phyloP scores from a whole-genome alignment of 768 basidiomycete species.

The Artomyces pyxidatus region DNA sequence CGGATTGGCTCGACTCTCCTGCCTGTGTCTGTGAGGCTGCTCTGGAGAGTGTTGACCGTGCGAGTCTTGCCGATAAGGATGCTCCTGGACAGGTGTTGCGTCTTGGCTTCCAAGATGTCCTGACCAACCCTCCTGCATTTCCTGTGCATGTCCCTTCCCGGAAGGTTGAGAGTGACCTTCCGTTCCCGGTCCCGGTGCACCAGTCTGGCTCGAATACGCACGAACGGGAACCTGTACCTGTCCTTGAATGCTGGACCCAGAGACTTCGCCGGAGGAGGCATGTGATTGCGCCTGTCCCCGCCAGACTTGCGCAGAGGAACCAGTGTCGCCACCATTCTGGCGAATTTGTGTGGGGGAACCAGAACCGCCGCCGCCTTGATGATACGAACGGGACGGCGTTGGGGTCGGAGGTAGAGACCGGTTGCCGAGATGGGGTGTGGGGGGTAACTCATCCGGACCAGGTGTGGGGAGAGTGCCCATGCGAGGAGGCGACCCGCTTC shows the following conservation, averaged over 20 bases:
- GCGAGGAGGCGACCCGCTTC: conserved; percentile 22
- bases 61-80: conserved; percentile 1
- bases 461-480: conserved; percentile 56
- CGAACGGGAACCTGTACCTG: no score
- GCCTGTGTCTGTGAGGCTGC: not conserved
- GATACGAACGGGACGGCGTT: conserved; percentile 3
- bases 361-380: not conserved
- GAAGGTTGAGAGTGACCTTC: not conserved
- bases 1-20: conserved; percentile 21
- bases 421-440: conserved; percentile 44
- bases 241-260: no score
- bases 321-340: no score
- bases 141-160: not conserved
- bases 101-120: no score
- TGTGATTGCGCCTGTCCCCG: no score
- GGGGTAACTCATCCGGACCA: conserved; percentile 51
- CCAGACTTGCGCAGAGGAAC: no score
- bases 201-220: no score
- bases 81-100: no score
- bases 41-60: conserved; percentile 7
- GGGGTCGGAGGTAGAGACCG: conserved; percentile 21
- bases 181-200: not conserved
- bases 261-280: no score
- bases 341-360: no score
- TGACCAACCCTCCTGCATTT: no score